A percentile compares a stretch with the other conserved stretches of the same genome.
These are phyloP conservation scores for Ophiostoma piceae DNA, from an alignment of 2,329 filamentous ascomycete genomes.

Conservation along the genomic window DNA sequence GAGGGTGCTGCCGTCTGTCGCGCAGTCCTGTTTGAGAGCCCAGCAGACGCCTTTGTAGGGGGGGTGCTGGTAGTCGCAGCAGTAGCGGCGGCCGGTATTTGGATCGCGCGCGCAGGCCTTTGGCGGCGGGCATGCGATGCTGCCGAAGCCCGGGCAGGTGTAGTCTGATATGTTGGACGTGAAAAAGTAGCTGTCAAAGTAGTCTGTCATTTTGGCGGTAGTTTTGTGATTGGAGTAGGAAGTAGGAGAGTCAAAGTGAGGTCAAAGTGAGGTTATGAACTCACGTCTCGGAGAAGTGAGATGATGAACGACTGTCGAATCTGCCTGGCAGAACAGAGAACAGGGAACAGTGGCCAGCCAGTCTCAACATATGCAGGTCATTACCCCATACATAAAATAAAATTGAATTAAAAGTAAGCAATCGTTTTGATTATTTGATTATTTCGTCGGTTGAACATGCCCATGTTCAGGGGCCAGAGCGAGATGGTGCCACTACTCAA, in stretches of 20 bases:
- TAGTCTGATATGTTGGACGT: conserved; percentile 24
- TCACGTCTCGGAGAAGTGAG: neutral
- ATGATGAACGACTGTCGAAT: neutral
- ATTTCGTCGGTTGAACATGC: too few relatives aligned
- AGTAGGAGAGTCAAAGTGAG: neutral
- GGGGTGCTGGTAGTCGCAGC: conserved; percentile 22
- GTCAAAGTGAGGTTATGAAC: neutral
- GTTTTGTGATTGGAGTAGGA: neutral
- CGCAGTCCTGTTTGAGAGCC: conserved; percentile 22
- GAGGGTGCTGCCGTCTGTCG: conserved; percentile 25
- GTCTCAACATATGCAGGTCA: neutral
- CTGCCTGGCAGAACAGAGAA: neutral
- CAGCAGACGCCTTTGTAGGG: conserved; percentile 24
- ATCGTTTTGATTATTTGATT: too few relatives aligned
- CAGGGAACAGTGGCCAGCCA: too few relatives aligned
- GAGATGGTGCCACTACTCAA: neutral
- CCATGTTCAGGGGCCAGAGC: neutral
- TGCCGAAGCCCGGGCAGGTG: conserved; percentile 24
- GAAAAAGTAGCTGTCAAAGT: conserved; percentile 27
- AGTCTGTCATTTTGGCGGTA: conserved; percentile 20
- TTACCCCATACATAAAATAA: neutral
- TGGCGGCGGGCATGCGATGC: conserved; percentile 23
- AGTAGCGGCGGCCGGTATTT: conserved; percentile 26
- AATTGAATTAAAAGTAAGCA: too few relatives aligned
- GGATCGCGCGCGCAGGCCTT: conserved; percentile 28